Percentiles rank a stretch among this genome's conserved stretches.
phyloP scores from a whole-genome alignment of 768 basidiomycete species.

The Rhodotorula kratochvilovae region DNA sequence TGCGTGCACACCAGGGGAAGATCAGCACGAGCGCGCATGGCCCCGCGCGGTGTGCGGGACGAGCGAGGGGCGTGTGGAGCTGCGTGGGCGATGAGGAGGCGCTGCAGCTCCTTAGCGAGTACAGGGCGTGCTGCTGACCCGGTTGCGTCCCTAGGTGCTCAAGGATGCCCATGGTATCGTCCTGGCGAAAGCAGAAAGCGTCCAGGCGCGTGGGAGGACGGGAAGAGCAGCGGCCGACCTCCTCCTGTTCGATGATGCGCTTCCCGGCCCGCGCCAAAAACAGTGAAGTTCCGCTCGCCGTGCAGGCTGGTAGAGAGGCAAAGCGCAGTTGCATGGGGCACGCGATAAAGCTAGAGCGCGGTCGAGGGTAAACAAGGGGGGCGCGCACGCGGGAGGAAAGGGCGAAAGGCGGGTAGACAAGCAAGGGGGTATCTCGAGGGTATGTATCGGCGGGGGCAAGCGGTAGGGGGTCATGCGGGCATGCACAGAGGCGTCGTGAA shows the following conservation, averaged over 20 bases:
- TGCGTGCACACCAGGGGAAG: neutral
- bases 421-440: neutral
- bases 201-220: neutral
- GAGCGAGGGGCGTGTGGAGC: neutral
- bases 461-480: too few relatives aligned
- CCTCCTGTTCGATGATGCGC: neutral
- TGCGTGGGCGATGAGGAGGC: neutral
- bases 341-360: too few relatives aligned
- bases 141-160: constrained; percentile 1
- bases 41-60: neutral
- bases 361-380: too few relatives aligned
- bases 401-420: neutral
- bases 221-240: neutral
- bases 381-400: too few relatives aligned
- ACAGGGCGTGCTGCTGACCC: neutral
- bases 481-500: neutral
- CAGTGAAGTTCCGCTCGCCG: too few relatives aligned
- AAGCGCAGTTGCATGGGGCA: too few relatives aligned
- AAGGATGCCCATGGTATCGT: constrained; percentile 2
- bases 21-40: neutral
- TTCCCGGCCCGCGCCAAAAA: neutral
- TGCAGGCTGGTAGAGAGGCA: too few relatives aligned
- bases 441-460: neutral
- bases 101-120: too few relatives aligned
- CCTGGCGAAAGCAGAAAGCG: neutral